phyloP scores from a whole-genome alignment of 306 rosid species.

The Trifolium fragiferum region DNA sequence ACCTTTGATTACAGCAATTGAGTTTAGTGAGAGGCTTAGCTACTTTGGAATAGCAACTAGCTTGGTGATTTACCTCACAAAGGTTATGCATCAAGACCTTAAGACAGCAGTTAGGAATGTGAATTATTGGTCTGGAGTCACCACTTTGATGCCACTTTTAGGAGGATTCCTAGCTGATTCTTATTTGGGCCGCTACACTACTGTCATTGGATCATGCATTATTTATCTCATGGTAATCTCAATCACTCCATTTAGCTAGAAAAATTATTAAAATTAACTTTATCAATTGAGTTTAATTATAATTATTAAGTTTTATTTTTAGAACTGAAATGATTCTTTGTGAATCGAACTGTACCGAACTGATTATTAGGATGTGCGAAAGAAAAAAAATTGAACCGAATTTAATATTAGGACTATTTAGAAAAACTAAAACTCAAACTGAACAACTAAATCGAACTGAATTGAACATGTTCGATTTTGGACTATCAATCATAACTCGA shows the following conservation, averaged over 20 bases:
- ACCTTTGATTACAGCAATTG: conserved; percentile 65
- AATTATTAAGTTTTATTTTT: too few relatives aligned
- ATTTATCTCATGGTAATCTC: conserved; percentile 73
- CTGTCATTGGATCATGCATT: conserved; percentile 65
- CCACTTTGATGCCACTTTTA: conserved; percentile 82
- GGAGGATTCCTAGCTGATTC: conserved; percentile 97
- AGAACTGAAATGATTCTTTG: too few relatives aligned
- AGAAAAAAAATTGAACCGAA: too few relatives aligned
- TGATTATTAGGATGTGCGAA: too few relatives aligned
- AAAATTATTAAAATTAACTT: background rate
- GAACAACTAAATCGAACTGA: too few relatives aligned
- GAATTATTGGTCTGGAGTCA: conserved; percentile 91
- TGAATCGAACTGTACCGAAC: too few relatives aligned
- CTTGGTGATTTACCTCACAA: conserved; percentile 75
- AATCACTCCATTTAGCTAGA: background rate
- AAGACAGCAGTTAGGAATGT: conserved; percentile 83
- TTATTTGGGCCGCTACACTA: conserved; percentile 77
- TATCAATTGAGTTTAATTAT: background rate
- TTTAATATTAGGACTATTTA: too few relatives aligned
- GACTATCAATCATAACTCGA: too few relatives aligned
- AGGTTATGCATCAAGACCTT: conserved; percentile 76
- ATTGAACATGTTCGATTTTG: too few relatives aligned
- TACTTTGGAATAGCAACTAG: conserved; percentile 88
- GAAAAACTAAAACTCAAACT: too few relatives aligned
- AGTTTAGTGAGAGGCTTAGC: conserved; percentile 94